Base-by-base conservation (phyloP, 345 rosid genomes). In the Salix arbutifolia region DNA sequence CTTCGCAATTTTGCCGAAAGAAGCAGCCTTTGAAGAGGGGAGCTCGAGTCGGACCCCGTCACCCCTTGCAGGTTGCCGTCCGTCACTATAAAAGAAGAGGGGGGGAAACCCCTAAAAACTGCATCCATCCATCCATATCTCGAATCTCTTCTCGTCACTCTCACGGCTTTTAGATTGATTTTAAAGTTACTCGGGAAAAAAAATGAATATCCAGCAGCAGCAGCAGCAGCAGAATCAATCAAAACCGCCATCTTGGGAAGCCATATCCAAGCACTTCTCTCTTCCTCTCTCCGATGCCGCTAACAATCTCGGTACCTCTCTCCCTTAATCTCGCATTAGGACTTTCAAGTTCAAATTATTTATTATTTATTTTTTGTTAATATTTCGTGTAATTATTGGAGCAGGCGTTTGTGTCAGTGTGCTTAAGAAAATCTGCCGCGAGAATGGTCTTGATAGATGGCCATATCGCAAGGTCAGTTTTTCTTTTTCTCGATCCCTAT, bases 381-480 rank as follows among this genome's bases (percentile, higher is more conserved):
- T 6, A 13, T 58, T n/a, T 2, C 19, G 8, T 50, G 46, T 42
- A 42, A 42, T 13, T 46, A 11, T 19, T 10, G 2, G 25, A 6
- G 44, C 81, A 84, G 89, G 89, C 77, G 89, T 86, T 8, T 78
- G 84, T 46, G 75, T 73, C 2, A 80, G 81, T 72, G 83, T 72
- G 78, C 82, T 86, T 37, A 86, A 86, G 82, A 84, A 77, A 82
- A 80, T 84, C 65, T 84, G 89, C 80, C 81, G 87, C 17, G 85
- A 82, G 33, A 86, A 86, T 71, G 89, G 89, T 26, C 87, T 86
- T 42, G 87, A 86, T 48, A 64, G 89, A 18, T 82, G 87, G 87
- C 89, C 89, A 2, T 81, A 86, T 35, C 84, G 87, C 9, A 84
- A 87, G 86, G 87, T 82, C 50, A 19, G 19, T 25, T 3, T 62